Evolutionary conservation across 106 monocot genomes (phyloP).

Genomic region (Cymbidium sinense): DNA sequence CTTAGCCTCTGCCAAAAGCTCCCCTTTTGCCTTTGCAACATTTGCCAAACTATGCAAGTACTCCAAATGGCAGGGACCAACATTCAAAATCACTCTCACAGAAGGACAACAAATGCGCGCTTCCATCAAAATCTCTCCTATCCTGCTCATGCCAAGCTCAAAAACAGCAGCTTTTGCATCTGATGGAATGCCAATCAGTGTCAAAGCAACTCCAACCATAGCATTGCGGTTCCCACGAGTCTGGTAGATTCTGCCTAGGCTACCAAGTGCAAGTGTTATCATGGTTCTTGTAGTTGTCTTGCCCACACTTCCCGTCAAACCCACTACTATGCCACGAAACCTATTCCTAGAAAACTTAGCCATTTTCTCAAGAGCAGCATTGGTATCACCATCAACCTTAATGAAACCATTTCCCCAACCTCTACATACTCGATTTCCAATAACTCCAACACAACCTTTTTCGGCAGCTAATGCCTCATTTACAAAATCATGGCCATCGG

Average conservation of each 20-base stretch:
- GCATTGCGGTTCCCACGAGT: slow-evolving; percentile 23
- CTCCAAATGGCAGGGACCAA: slow-evolving; percentile 26
- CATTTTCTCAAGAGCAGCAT: slow-evolving; percentile 23
- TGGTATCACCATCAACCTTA: slow-evolving; percentile 25
- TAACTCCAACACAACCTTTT: slow-evolving; percentile 25
- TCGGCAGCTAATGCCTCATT: slow-evolving; percentile 7
- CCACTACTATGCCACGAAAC: slow-evolving; percentile 21
- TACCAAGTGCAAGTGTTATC: slow-evolving; percentile 21
- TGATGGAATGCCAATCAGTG: slow-evolving; percentile 24
- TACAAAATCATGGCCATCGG: slow-evolving; percentile 26
- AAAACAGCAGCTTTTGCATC: slow-evolving; percentile 19
- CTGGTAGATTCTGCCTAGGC: slow-evolving; percentile 15
- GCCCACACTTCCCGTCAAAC: slow-evolving; percentile 31
- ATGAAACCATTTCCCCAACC: slow-evolving; percentile 26
- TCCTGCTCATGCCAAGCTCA: slow-evolving; percentile 25
- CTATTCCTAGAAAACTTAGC: slow-evolving; percentile 17
- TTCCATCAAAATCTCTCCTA: slow-evolving; percentile 26
- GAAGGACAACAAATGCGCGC: slow-evolving; percentile 24
- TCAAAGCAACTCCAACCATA: slow-evolving; percentile 23
- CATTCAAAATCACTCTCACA: slow-evolving; percentile 33
- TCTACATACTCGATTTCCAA: slow-evolving; percentile 24
- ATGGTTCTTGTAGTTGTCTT: slow-evolving; percentile 36
- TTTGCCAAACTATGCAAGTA: slow-evolving; percentile 19
- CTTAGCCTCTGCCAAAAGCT: slow-evolving; percentile 21
- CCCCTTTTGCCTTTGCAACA: slow-evolving; percentile 39